Conservation (phyloP, 495 filamentous ascomycete species). For the Aspergillus saccharolyticus region DNA sequence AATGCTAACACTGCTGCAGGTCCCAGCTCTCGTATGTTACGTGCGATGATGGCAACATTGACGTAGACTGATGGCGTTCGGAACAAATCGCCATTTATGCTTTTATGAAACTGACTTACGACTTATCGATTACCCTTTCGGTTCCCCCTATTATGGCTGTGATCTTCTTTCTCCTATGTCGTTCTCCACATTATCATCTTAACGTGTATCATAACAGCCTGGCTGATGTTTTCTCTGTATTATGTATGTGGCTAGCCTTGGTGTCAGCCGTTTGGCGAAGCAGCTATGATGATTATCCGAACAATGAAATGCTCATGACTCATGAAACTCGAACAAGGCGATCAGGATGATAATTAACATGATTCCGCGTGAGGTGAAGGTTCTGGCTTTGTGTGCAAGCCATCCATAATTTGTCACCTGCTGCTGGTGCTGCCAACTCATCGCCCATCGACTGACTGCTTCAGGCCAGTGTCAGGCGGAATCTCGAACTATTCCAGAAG, state of each 20-base stretch:
- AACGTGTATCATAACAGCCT: background rate
- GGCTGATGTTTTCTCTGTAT: background rate
- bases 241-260: background rate
- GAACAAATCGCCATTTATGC: background rate
- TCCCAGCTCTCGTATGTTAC: conserved; percentile 59
- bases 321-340: background rate
- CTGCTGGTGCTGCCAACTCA: background rate
- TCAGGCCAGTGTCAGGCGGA: background rate
- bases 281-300: background rate
- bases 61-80: conserved; percentile 45
- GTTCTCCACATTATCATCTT: background rate
- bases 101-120: background rate
- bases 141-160: background rate
- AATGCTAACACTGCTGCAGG: conserved; percentile 25
- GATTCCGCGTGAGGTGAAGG: conserved; percentile 2
- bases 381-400: conserved; percentile 7
- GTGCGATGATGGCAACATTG: conserved; percentile 72
- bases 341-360: background rate
- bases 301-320: background rate
- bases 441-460: background rate
- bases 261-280: background rate
- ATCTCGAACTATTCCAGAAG: background rate
- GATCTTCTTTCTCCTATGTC: background rate
- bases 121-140: conserved; percentile 1
- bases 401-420: no score